Evolutionary conservation across 257 asterid genomes (phyloP).

Genomic region (Hygrophila difformis): DNA sequence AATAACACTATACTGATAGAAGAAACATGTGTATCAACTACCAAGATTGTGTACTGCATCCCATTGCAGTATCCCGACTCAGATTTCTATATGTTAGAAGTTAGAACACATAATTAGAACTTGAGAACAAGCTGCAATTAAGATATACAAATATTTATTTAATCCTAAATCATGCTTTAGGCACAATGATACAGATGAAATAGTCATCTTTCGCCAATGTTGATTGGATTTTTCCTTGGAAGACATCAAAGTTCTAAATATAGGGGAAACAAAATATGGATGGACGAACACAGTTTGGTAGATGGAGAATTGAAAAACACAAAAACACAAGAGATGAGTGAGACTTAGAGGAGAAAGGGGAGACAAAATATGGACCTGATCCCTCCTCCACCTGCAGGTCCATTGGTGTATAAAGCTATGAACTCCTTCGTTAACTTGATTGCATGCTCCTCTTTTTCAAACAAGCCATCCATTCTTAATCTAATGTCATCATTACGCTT

Average conservation of each 20-base stretch:
- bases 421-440: slow-evolving; percentile 65
- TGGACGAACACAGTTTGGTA: no score
- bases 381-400: slow-evolving; percentile 99
- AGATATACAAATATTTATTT: slow-evolving; percentile 4
- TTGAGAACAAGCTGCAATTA: slow-evolving; percentile 1
- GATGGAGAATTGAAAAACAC: slow-evolving; percentile 8
- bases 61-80: no score
- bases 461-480: slow-evolving; percentile 86
- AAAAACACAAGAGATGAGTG: slow-evolving; percentile 24
- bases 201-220: background rate
- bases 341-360: background rate
- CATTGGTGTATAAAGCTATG: slow-evolving; percentile 91
- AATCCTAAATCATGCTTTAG: background rate
- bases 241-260: background rate
- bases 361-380: slow-evolving; percentile 44
- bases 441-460: slow-evolving; percentile 80
- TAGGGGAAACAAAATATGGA: background rate
- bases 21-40: background rate
- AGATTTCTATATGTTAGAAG: no score
- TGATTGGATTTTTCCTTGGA: slow-evolving; percentile 3
- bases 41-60: no score
- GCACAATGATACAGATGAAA: background rate
- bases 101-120: slow-evolving; percentile 11
- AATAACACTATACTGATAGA: background rate
- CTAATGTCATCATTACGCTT: slow-evolving; percentile 54